Conservation (phyloP, 306 rosid genomes). For the Pueraria montana region DNA sequence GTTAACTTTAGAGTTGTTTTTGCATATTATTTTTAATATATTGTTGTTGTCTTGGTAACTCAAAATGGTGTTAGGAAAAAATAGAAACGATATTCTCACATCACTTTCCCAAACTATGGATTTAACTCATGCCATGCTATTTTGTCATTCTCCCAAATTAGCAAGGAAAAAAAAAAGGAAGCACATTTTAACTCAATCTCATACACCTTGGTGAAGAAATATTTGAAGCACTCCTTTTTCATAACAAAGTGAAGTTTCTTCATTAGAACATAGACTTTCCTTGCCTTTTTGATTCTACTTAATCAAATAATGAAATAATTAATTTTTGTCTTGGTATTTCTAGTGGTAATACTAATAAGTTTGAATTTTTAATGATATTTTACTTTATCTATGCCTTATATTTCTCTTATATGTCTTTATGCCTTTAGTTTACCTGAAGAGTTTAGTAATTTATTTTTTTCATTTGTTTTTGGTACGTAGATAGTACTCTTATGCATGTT, state of each 20-base stretch:
- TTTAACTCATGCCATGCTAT: not conserved
- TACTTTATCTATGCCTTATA: not conserved
- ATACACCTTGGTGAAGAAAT: not conserved
- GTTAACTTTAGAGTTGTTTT: constrained; percentile 34
- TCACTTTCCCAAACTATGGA: not conserved
- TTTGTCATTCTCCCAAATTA: not conserved
- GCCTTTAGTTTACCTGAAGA: not conserved
- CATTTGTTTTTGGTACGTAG: not conserved
- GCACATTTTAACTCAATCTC: not conserved
- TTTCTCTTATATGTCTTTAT: not conserved
- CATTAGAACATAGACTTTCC: constrained; percentile 44
- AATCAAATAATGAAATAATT: not conserved
- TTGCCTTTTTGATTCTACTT: not conserved
- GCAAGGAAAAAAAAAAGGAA: not conserved
- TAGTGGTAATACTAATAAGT: not conserved
- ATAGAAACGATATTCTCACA: not conserved
- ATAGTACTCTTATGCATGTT: constrained; percentile 15
- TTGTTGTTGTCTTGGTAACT: constrained; percentile 13
- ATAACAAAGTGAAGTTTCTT: not conserved
- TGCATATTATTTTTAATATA: constrained; percentile 9
- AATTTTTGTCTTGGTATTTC: constrained; percentile 4
- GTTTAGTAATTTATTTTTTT: not conserved
- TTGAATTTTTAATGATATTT: not conserved
- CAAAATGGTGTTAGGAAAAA: not conserved
- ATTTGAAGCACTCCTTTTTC: not conserved